phyloP scores from a whole-genome alignment of 345 rosid genomes.

The Citrus australasica region DNA sequence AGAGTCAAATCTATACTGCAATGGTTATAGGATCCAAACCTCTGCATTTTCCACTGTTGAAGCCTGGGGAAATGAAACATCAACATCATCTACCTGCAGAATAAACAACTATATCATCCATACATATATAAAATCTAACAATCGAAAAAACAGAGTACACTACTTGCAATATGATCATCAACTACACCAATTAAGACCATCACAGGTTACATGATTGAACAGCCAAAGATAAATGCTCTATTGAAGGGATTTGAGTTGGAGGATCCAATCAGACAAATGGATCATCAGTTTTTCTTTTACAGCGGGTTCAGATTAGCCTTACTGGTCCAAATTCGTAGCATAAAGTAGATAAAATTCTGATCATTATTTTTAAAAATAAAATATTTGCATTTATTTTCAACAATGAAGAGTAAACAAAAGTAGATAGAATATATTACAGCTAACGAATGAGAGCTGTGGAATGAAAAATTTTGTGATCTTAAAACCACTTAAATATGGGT shows the following conservation, averaged over 20 bases:
- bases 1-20: neutral
- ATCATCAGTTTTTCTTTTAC: neutral
- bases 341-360: neutral
- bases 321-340: neutral
- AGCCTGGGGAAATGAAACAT: conserved; percentile 45
- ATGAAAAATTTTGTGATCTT: too few relatives aligned
- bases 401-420: too few relatives aligned
- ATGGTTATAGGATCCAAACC: conserved; percentile 36
- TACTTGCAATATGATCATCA: neutral
- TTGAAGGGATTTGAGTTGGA: neutral
- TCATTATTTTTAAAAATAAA: too few relatives aligned
- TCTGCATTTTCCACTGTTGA: conserved; percentile 41
- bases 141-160: neutral
- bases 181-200: neutral
- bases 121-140: neutral
- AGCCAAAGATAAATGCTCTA: neutral
- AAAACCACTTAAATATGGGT: too few relatives aligned
- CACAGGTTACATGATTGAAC: neutral
- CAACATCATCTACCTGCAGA: conserved; percentile 64
- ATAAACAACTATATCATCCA: neutral
- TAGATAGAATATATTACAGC: too few relatives aligned
- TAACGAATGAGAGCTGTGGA: too few relatives aligned
- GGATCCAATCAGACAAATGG: neutral
- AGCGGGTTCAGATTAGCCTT: neutral
- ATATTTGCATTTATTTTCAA: too few relatives aligned